Base-by-base conservation (phyloP, 2,329 filamentous ascomycete species). In the Aureobasidium sp. region DNA sequence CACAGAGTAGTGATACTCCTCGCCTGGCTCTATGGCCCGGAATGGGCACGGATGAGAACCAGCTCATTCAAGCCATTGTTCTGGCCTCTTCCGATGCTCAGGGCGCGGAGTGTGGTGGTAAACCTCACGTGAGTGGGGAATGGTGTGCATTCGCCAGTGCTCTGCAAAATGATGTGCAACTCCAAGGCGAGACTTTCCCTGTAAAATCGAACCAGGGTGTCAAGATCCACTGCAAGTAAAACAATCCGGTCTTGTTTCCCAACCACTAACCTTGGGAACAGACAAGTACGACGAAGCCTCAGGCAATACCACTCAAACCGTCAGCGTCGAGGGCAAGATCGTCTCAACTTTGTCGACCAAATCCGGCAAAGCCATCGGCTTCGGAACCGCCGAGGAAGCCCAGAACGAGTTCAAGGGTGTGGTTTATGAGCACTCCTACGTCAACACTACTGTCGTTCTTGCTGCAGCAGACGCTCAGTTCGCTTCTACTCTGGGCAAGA, bases 21-120 rank as follows among this genome's bases (percentile, higher is more conserved):
- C 71, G 74, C 60, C 66, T 74, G 24, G 77, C 76, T 7, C 71
- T 81, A 20, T 80, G 78, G 79, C 75, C 79, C 17, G 78, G 79
- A 13, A 79, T 80, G 77, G 78, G 77, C 4, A 80, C 77, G 5
- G 76, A 74, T 4, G 74, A 74, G n/a, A 77, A 75, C 27, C 75
- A 80, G 62, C 65, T 81, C 67, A 76, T 81, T 63, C 78, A 80
- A 71, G 78, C 77, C 4, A 78, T 80, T 26, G 62, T 59, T 26
- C 51, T 63, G 27, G 57, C 24, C 26, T 60, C 56, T 5, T 39
- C 47, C 39, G 44, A 59, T 36, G 53, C 62, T 10, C 53, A 57
- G 20, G 62, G 55, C 20, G 34, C 27, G 13, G 24, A 48, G 24
- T 57, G 62, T 55, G 55, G 62, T 39, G 44, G 56, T 8, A 50